Percentiles rank a stretch among this genome's conserved stretches.
phyloP scores from a whole-genome alignment of 2,329 filamentous ascomycete species.

The Moelleriella libera region DNA sequence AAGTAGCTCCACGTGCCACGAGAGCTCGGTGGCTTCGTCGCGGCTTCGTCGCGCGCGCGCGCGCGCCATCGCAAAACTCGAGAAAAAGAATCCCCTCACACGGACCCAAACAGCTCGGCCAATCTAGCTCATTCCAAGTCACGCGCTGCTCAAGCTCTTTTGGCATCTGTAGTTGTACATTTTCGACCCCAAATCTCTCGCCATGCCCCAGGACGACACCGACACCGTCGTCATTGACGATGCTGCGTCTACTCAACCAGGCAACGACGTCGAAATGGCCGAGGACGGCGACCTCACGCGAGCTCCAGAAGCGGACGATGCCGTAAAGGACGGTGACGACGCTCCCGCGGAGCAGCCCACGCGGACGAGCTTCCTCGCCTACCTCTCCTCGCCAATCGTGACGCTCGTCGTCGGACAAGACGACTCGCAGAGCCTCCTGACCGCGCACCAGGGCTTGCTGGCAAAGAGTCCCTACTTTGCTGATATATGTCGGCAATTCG shows the following conservation, averaged over 20 bases:
- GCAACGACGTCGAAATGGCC: slow-evolving; percentile 24
- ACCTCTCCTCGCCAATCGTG: slow-evolving; percentile 56
- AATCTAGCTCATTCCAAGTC: background rate
- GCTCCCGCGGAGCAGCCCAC: slow-evolving; percentile 18
- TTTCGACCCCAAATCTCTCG: background rate
- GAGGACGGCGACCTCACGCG: slow-evolving; percentile 13
- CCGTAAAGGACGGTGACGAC: slow-evolving; percentile 9
- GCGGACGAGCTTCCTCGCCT: slow-evolving; percentile 36
- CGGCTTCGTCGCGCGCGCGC: background rate
- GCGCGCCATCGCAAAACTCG: background rate
- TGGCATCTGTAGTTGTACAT: background rate
- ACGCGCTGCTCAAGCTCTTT: too few relatives aligned
- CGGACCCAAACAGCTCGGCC: background rate
- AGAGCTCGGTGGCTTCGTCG: background rate
- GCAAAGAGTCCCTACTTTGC: slow-evolving; percentile 61
- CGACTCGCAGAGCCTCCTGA: slow-evolving; percentile 46
- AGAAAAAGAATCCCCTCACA: background rate
- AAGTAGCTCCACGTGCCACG: background rate
- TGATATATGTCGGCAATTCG: slow-evolving; percentile 46
- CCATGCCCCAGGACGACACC: background rate
- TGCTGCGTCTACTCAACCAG: slow-evolving; percentile 15
- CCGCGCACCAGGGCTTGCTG: slow-evolving; percentile 69
- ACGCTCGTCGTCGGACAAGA: slow-evolving; percentile 50
- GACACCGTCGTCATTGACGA: slow-evolving; percentile 13
- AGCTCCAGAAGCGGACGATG: slow-evolving; percentile 13